These are phyloP conservation scores for Eutrema heterophyllum DNA, from an alignment of 345 rosid genomes.

Conservation along the genomic window DNA sequence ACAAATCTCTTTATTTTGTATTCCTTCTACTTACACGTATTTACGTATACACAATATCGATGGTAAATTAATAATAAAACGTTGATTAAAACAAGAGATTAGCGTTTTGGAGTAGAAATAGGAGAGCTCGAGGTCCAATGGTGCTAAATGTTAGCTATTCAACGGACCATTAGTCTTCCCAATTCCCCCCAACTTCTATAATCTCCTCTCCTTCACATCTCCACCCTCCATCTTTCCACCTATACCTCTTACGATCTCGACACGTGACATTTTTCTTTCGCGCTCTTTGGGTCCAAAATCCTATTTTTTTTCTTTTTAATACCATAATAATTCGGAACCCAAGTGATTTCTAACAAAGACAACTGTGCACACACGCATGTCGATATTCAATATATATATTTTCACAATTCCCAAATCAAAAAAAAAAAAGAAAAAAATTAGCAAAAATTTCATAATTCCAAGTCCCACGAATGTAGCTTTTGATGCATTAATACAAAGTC, in stretches of 20 bases:
- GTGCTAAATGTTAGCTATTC: slow-evolving; percentile 58
- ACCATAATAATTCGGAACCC: not conserved
- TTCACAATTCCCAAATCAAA: slow-evolving; percentile 11
- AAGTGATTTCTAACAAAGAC: slow-evolving; percentile 15
- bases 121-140: slow-evolving; percentile 45
- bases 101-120: slow-evolving; percentile 36
- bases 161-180: slow-evolving; percentile 60
- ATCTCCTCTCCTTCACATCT: slow-evolving; percentile 22
- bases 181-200: slow-evolving; percentile 54
- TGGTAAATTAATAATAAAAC: not conserved
- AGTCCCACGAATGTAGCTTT: slow-evolving; percentile 32
- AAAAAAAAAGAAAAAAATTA: not conserved
- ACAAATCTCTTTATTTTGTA: not conserved
- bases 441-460: slow-evolving; percentile 4
- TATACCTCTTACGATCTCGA: not conserved
- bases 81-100: slow-evolving; percentile 12
- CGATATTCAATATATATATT: slow-evolving; percentile 16
- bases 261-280: slow-evolving; percentile 9
- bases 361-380: slow-evolving; percentile 32
- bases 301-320: not conserved
- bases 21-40: not conserved
- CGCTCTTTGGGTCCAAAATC: not conserved
- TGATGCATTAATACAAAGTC: slow-evolving; percentile 23
- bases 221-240: slow-evolving; percentile 17
- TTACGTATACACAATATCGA: not conserved